Base-by-base conservation (phyloP, 2,329 filamentous ascomycete genomes). In the Sporothrix protearum region DNA sequence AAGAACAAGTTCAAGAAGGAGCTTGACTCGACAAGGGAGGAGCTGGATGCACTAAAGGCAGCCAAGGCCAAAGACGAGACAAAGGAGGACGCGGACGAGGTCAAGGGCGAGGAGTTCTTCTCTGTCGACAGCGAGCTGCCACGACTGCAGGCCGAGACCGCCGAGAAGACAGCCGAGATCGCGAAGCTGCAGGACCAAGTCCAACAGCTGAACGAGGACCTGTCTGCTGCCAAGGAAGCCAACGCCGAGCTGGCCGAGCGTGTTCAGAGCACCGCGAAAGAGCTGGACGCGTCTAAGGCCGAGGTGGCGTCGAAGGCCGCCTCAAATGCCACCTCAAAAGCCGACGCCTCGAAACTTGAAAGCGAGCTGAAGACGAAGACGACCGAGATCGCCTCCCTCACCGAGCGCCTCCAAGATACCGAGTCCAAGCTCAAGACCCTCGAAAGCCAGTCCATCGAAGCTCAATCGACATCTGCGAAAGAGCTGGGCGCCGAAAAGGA, bases 41-140 rank as follows among this genome's bases (percentile, higher is more conserved):
- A 96, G 77, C 80, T 92, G 14, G 84, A 86, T 25, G 82, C 84
- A 49, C 72, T 82, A 14, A 81, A 82, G 73, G 76, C 79, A 42
- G 77, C 77, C 3, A 80, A 81, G 59, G 78, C 83, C 16, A 30
- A 30, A 80, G 74, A 82, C 68, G 74, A 72, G 0, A 74, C 14
- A 12, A 30, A 53, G 33, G 39, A 16, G 33, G 39, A 16, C 0
- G 9, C 16, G 6, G 51, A 68, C 4, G 53, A 51, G n/a, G 80
- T 42, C 78, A 75, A 77, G 0, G 78, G 76, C 33, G 92, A 94
- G 74, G 92, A 97, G 66, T 91, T 97, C 80, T 97, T 97, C 81
- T 97, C 94, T 0, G 96, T 94, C 76, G 94, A 98, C 72, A 91
- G 91, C 68, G 95, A 98, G 80, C 85, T 96, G 16, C 92, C 92